Conservation (phyloP, 2,329 filamentous ascomycete species). For the Sporothrix mexicana region DNA sequence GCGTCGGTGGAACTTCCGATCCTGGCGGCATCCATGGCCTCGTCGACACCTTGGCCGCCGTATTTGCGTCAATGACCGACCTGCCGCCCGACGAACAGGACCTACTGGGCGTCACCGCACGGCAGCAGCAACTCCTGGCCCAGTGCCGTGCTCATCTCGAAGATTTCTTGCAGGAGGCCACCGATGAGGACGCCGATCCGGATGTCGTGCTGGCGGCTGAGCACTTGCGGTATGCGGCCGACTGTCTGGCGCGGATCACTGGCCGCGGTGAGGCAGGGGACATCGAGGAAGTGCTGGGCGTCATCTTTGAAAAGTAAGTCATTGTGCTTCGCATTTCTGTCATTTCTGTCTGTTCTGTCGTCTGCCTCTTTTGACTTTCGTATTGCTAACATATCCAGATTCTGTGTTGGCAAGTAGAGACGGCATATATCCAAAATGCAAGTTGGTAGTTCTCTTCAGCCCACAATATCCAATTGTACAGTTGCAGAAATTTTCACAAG, state of each 20-base stretch:
- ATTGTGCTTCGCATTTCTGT: neutral
- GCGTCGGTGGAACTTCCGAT: neutral
- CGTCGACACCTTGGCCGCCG: slow-evolving; percentile 70
- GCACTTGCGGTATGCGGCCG: slow-evolving; percentile 79
- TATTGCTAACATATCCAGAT: slow-evolving; percentile 43
- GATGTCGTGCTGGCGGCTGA: slow-evolving; percentile 93
- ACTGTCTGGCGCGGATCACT: slow-evolving; percentile 83
- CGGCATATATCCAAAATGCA: neutral
- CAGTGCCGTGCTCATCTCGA: slow-evolving; percentile 74
- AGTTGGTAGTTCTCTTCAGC: neutral
- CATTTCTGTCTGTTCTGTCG: neutral
- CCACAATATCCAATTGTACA: neutral
- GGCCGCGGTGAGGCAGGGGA: slow-evolving; percentile 84
- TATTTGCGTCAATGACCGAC: slow-evolving; percentile 73
- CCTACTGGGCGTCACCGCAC: slow-evolving; percentile 86
- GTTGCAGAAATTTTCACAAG: neutral
- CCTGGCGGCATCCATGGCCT: slow-evolving; percentile 72
- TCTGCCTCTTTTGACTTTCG: neutral
- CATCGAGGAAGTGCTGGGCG: slow-evolving; percentile 92
- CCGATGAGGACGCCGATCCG: slow-evolving; percentile 55
- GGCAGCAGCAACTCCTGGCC: slow-evolving; percentile 81
- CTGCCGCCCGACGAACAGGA: slow-evolving; percentile 77
- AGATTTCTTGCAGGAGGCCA: slow-evolving; percentile 69
- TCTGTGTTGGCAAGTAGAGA: slow-evolving; percentile 54
- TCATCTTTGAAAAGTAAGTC: slow-evolving; percentile 95